A percentile compares a stretch with the other conserved stretches of the same genome.
phyloP scores from a whole-genome alignment of 2,329 filamentous ascomycete genomes.

The Hortaea sp. region DNA sequence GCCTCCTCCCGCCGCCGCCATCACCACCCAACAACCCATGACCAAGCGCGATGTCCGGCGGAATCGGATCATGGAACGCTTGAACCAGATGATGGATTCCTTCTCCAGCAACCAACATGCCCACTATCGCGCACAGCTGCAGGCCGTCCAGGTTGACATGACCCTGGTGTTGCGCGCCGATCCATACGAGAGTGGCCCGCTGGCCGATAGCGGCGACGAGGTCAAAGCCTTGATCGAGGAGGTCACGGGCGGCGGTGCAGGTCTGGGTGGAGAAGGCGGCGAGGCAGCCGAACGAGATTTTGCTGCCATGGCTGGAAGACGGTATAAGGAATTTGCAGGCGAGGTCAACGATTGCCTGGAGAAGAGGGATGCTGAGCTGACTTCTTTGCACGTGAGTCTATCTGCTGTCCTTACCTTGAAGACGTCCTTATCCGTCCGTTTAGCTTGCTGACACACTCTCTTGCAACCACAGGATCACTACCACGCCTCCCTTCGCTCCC shows the following conservation, averaged over 20 bases:
- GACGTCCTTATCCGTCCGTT: too few species aligned
- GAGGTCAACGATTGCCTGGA: slow-evolving; percentile 84
- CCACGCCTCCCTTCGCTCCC: slow-evolving; percentile 44
- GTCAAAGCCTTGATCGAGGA: slow-evolving; percentile 49
- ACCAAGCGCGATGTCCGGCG: slow-evolving; percentile 89
- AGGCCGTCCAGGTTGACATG: slow-evolving; percentile 86
- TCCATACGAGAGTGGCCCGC: slow-evolving; percentile 59
- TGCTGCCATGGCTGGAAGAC: slow-evolving; percentile 57
- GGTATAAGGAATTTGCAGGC: slow-evolving; percentile 76
- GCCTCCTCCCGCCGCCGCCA: slow-evolving; percentile 31
- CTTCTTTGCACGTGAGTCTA: slow-evolving; percentile 60
- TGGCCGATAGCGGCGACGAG: slow-evolving; percentile 56
- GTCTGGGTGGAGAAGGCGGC: slow-evolving; percentile 28
- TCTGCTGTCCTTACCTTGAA: too few species aligned
- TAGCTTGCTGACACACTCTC: neutral
- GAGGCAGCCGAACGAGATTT: slow-evolving; percentile 58
- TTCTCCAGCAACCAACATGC: slow-evolving; percentile 73
- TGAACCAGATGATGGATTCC: slow-evolving; percentile 63
- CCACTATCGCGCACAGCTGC: slow-evolving; percentile 79
- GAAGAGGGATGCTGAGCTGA: slow-evolving; percentile 72
- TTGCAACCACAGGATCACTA: slow-evolving; percentile 42
- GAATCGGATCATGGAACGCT: slow-evolving; percentile 68
- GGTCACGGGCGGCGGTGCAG: slow-evolving; percentile 21
- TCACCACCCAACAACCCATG: slow-evolving; percentile 31
- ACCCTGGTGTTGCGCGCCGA: slow-evolving; percentile 77